These are phyloP conservation scores for Chrysosporium queenslandicum DNA, from an alignment of 2,329 filamentous ascomycete species.

Conservation along the genomic window DNA sequence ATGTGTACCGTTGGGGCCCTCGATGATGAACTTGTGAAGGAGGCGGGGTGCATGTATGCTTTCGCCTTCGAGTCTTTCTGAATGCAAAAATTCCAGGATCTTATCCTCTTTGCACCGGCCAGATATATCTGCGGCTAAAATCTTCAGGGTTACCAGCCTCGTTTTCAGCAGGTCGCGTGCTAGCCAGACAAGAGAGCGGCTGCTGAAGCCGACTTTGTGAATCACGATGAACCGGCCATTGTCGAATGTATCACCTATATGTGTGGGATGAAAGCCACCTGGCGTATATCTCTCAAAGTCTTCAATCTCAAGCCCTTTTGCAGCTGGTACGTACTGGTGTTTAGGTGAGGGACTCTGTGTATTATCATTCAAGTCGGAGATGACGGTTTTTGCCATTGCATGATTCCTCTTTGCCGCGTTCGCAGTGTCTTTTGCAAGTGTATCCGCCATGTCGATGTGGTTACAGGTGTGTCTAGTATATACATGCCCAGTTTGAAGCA, in stretches of 20 bases:
- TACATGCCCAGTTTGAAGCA: neutral
- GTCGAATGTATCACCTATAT: constrained; percentile 24
- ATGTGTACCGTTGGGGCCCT: constrained; percentile 39
- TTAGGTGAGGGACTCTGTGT: neutral
- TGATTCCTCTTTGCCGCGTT: neutral
- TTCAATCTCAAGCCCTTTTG: neutral
- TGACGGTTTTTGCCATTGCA: no score
- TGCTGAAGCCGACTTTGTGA: constrained; percentile 32
- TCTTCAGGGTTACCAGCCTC: constrained; percentile 9
- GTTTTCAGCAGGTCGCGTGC: constrained; percentile 22
- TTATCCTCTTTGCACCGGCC: neutral
- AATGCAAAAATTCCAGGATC: neutral
- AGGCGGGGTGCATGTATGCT: no score
- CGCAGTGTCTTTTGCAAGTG: neutral
- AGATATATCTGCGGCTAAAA: neutral
- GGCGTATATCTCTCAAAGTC: constrained; percentile 16
- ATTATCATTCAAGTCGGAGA: neutral
- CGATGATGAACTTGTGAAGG: constrained; percentile 31
- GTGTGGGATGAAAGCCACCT: constrained; percentile 29
- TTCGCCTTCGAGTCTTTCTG: constrained; percentile 31
- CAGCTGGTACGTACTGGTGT: neutral
- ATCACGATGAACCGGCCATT: constrained; percentile 29
- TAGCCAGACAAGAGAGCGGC: constrained; percentile 31
- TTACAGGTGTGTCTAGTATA: neutral
- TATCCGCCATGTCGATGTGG: neutral